Conservation (phyloP, 331 rosid genomes). For the Spiraea crenata region DNA sequence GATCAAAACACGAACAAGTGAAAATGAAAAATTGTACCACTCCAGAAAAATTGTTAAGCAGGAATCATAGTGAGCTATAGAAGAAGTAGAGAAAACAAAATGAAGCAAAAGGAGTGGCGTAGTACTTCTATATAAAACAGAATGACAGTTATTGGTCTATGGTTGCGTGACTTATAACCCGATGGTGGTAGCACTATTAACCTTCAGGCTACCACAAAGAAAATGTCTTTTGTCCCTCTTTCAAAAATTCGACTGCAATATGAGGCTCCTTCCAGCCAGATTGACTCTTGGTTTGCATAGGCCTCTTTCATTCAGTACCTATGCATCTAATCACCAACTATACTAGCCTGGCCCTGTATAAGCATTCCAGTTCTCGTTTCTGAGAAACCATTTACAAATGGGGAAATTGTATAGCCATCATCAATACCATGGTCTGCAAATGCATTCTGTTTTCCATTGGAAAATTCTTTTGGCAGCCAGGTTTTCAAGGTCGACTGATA, state of each 20-base stretch:
- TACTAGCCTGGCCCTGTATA: background rate
- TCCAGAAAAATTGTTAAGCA: background rate
- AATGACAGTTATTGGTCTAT: background rate
- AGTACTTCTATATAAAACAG: background rate
- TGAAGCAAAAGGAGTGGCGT: background rate
- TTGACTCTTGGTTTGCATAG: background rate
- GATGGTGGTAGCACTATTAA: background rate
- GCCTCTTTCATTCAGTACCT: background rate
- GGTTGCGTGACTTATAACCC: constrained; percentile 1
- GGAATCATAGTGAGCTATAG: background rate
- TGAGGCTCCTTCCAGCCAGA: background rate
- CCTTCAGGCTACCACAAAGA: background rate
- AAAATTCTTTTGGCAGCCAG: no score
- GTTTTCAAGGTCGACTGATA: background rate
- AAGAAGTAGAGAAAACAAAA: constrained; percentile 1
- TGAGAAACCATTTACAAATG: background rate
- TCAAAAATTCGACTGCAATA: background rate
- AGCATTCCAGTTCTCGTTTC: background rate
- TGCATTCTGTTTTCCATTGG: background rate
- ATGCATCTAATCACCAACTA: background rate
- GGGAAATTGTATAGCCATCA: background rate
- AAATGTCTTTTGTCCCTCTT: background rate
- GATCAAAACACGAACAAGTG: background rate
- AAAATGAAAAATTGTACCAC: background rate
- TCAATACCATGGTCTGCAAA: background rate